Base-by-base conservation (phyloP, 495 filamentous ascomycete genomes). In the Aspergillus cavernicola region DNA sequence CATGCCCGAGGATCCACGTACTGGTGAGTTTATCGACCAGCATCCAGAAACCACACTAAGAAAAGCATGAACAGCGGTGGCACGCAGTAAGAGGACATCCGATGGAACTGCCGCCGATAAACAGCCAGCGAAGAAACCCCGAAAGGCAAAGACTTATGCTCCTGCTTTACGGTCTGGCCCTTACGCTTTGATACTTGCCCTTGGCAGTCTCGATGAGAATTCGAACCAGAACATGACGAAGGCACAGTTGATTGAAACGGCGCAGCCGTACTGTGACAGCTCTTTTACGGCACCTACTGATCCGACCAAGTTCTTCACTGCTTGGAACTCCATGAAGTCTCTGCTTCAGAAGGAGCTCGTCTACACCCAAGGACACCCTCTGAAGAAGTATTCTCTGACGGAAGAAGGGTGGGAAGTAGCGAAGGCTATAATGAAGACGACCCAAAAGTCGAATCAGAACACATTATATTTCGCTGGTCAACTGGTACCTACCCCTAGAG, bases 311-410 rank as follows among this genome's bases (percentile, higher is more conserved):
- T 87, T 78, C 61, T 89, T 89, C 57, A 93, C 88, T 2, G 89
- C 89, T 0, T 95, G 90, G 90, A 85, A 78, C 61, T 89, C 87
- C 0, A 95, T 95, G 82, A 91, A 89, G 59, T 88, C 85, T 0
- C 70, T 93, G 23, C 58, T 84, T 2, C 72, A 83, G 23, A 91
- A 92, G 66, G 88, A 91, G 36, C 72, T 91, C 9, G 87, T 92
- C 0, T 85, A 84, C 53, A 82, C 87, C 46, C 80, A 81, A 33
- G 86, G 88, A 1, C 76, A 85, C 23, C 89, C 89, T 1, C 65
- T 83, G 12, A 74, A 82, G 44, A 85, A 79, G 57, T 95, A 90
- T 65, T 66, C 70, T 4, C 74, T 95, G 13, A 89, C 87, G 0
- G 89, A 92, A 24, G 86, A 87, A 48, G 89, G 89, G 2, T 88